Base-by-base conservation (phyloP, 2,329 filamentous ascomycete species). In the Penicillium frequentans region DNA sequence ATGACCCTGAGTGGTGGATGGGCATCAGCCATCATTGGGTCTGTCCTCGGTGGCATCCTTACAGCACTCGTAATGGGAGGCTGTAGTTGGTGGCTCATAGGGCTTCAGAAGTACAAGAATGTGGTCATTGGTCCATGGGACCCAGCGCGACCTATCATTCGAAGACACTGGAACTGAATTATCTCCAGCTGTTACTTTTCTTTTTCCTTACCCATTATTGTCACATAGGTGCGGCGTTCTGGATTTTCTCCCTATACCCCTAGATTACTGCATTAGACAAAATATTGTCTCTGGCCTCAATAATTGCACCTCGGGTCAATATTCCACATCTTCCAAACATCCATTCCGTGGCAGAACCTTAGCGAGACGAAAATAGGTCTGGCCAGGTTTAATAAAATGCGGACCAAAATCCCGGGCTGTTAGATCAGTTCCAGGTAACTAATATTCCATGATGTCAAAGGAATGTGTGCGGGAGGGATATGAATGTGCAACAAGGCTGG, bases 51-150 rank as follows among this genome's bases (percentile, higher is more conserved):
- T 5, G 84, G 86, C n/a, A 68, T 93, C 10, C 80, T 91, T 23
- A 88, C 90, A 0, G 86, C 87, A 5, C 73, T 96, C 53, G 87
- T 87, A 2, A 96, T 97, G 86, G 95, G 93, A 1, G 89, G 92
- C 13, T 97, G 93, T 73, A 96, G 91, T 71, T 98, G 93, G 93
- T 98, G 95, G 93, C 78, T 99, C 61, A 98, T 99, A 69, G 90
- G 92, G 9, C 75, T 99, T 74, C 95, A 99, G 77, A 93, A 96
- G 78, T 99, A 98, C 77, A 99, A 99, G 81, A 98, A 98, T 73
- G 95, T 98, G 77, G 97, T 99, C 64, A 91, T 93, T 70, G 95
- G 95, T 44, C 95, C 95, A 1, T 99, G 95, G 95, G 95, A 99
- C 77, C 93, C 93, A 21, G 95, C 95, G 7, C 84, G 93, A 70